Evolutionary conservation across 164 flowering plant genomes (phyloP).

Genomic region (Buxus sempervirens): DNA sequence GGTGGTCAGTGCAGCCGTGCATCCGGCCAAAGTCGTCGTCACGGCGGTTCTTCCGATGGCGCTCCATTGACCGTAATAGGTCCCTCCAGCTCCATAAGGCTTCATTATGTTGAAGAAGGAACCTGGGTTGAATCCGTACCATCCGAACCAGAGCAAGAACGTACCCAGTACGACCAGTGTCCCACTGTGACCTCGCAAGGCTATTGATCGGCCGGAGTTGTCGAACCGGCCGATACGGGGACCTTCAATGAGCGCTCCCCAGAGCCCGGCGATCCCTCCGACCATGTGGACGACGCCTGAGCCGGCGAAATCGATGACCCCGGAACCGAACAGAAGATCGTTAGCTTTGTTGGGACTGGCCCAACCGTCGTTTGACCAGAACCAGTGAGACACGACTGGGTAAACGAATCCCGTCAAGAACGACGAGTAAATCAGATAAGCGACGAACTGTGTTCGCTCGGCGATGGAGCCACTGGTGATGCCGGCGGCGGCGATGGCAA

Average conservation of each 20-base stretch:
- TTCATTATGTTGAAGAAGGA: constrained; percentile 47
- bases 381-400: constrained; percentile 76
- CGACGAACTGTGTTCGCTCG: constrained; percentile 74
- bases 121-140: constrained; percentile 88
- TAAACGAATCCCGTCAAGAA: constrained; percentile 76
- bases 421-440: constrained; percentile 63
- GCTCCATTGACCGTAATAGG: constrained; percentile 63
- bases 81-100: constrained; percentile 28
- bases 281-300: constrained; percentile 80
- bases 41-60: constrained; percentile 71
- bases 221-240: constrained; percentile 71
- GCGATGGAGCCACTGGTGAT: constrained; percentile 79
- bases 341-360: constrained; percentile 35
- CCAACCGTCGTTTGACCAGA: constrained; percentile 81
- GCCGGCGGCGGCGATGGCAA: constrained; percentile 88
- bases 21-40: constrained; percentile 73
- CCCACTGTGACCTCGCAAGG: constrained; percentile 65
- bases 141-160: constrained; percentile 74
- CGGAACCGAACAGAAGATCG: constrained; percentile 45
- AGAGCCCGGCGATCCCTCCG: constrained; percentile 69
- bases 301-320: constrained; percentile 75
- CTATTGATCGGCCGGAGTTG: constrained; percentile 38
- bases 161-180: constrained; percentile 68
- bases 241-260: constrained; percentile 77
- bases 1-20: constrained; percentile 64